phyloP scores from a whole-genome alignment of 2,329 filamentous ascomycete species.

The Penicillium sp. region DNA sequence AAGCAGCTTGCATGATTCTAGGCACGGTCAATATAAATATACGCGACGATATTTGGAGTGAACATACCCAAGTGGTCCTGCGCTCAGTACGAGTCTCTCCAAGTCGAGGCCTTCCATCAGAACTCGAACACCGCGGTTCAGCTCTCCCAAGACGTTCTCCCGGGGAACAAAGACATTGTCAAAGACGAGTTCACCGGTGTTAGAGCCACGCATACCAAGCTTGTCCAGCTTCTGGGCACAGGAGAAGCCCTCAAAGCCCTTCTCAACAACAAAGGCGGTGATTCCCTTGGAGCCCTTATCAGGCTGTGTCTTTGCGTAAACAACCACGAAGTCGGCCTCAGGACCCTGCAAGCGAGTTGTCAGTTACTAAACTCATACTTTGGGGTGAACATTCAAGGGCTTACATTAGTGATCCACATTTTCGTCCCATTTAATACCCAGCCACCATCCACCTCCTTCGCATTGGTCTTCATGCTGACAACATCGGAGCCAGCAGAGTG shows the following conservation, averaged over 20 bases:
- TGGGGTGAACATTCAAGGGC: conserved; percentile 9
- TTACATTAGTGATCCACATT: conserved; percentile 98
- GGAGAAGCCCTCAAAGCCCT: conserved; percentile 69
- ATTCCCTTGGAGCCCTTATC: conserved; percentile 83
- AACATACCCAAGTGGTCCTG: conserved; percentile 74
- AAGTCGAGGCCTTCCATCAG: conserved; percentile 96
- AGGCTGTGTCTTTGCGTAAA: conserved; percentile 95
- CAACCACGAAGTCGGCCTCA: conserved; percentile 86
- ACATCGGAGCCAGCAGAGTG: conserved; percentile 89
- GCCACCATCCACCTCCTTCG: conserved; percentile 77
- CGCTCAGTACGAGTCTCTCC: conserved; percentile 86
- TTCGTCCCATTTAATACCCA: conserved; percentile 86
- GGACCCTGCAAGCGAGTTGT: conserved; percentile 55
- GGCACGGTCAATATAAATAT: conserved; percentile 10
- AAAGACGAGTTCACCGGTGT: conserved; percentile 91
- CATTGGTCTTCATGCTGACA: conserved; percentile 89
- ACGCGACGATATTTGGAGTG: neutral
- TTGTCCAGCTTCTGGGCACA: conserved; percentile 93
- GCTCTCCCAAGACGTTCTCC: conserved; percentile 74
- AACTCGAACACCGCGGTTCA: conserved; percentile 83
- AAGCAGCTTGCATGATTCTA: conserved; percentile 82
- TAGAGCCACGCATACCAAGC: conserved; percentile 95
- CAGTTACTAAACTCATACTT: neutral
- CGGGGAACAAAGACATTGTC: conserved; percentile 85
- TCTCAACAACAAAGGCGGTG: conserved; percentile 87